Conservation (phyloP, 176 grass and related monocot species). For the Chloris gayana region DNA sequence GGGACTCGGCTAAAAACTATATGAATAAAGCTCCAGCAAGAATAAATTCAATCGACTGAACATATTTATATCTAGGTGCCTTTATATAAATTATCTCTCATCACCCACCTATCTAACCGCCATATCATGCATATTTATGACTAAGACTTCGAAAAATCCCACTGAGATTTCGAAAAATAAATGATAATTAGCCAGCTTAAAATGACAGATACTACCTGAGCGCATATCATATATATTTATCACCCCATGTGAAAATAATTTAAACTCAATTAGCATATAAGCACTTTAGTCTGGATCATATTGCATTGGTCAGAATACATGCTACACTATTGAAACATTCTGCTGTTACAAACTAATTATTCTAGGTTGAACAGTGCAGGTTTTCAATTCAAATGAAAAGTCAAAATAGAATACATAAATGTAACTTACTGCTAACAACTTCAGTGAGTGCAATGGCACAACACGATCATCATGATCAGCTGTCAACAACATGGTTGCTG, state of each 20-base stretch:
- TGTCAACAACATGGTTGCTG: slow-evolving; percentile 84
- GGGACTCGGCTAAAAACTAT: neutral
- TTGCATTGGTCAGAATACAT: neutral
- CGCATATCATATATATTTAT: neutral
- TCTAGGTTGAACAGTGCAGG: neutral
- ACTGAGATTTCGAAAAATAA: neutral
- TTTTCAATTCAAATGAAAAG: slow-evolving; percentile 33
- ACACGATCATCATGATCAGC: slow-evolving; percentile 95
- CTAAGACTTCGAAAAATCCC: neutral
- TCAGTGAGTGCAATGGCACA: slow-evolving; percentile 91
- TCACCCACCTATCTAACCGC: too few relatives aligned
- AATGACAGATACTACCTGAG: neutral
- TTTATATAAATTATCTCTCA: too few relatives aligned
- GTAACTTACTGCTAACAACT: slow-evolving; percentile 84
- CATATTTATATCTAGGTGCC: neutral
- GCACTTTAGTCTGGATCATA: neutral
- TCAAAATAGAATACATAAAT: slow-evolving; percentile 19
- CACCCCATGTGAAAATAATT: neutral
- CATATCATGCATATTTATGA: neutral
- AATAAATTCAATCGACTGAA: neutral
- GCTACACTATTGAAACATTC: neutral
- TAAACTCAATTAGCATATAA: neutral
- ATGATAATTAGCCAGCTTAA: neutral
- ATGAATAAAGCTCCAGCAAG: neutral
- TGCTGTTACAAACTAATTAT: neutral